Percentiles rank a stretch among this genome's conserved stretches.
phyloP scores from a whole-genome alignment of 257 asterid genomes.

The Craterostigma plantagineum region DNA sequence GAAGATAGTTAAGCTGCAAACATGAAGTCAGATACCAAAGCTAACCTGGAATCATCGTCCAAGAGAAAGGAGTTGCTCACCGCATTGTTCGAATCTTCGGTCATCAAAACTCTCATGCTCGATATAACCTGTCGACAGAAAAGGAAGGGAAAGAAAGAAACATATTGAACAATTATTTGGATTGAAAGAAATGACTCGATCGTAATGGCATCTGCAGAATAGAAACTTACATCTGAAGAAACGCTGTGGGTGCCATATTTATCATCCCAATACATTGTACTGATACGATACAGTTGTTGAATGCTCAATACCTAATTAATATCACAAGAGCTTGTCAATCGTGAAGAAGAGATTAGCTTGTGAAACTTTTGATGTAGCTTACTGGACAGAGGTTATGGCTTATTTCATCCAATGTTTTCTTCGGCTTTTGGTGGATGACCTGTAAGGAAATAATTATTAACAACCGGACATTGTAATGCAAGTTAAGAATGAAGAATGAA shows the following conservation, averaged over 20 bases:
- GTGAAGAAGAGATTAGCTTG: neutral
- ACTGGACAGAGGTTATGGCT: slow-evolving; percentile 80
- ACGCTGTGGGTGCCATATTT: slow-evolving; percentile 95
- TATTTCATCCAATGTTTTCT: slow-evolving; percentile 85
- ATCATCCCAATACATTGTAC: slow-evolving; percentile 99
- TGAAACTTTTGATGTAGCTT: slow-evolving; percentile 11
- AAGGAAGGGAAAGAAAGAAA: neutral
- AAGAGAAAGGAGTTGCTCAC: slow-evolving; percentile 88
- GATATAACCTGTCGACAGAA: slow-evolving; percentile 56
- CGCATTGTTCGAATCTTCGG: slow-evolving; percentile 84
- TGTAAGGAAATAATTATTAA: slow-evolving; percentile 10
- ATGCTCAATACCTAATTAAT: slow-evolving; percentile 68
- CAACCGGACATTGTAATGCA: too few relatives aligned
- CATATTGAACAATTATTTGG: too few relatives aligned
- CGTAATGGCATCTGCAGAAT: slow-evolving; percentile 15
- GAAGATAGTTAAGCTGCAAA: too few relatives aligned
- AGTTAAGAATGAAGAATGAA: too few relatives aligned
- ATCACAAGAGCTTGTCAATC: neutral
- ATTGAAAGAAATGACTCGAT: too few relatives aligned
- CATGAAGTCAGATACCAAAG: too few relatives aligned
- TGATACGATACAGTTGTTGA: slow-evolving; percentile 85
- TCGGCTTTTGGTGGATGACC: slow-evolving; percentile 93
- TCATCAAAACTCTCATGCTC: slow-evolving; percentile 82
- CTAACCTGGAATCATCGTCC: slow-evolving; percentile 96
- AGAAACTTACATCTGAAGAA: slow-evolving; percentile 71